These are phyloP conservation scores for Cochlearia excelsa DNA, from an alignment of 345 rosid species.

Conservation along the genomic window DNA sequence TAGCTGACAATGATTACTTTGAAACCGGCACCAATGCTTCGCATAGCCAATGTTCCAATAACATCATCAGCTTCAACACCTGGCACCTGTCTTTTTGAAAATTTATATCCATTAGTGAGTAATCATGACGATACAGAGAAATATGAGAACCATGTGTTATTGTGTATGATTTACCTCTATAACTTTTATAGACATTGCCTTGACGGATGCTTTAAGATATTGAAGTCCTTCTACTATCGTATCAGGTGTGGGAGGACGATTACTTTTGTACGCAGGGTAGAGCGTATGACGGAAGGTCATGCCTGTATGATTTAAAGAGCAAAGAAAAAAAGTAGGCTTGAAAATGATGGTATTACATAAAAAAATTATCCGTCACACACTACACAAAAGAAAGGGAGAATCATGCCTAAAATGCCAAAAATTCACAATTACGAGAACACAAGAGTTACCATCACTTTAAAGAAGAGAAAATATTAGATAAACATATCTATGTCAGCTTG, in stretches of 20 bases:
- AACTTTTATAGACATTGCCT: slow-evolving; percentile 89
- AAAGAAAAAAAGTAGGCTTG: slow-evolving; percentile 8
- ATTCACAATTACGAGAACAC: slow-evolving; percentile 10
- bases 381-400: slow-evolving; percentile 14
- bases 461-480: neutral
- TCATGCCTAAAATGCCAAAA: slow-evolving; percentile 6
- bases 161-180: slow-evolving; percentile 64
- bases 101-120: slow-evolving; percentile 34
- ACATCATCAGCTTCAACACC: slow-evolving; percentile 99
- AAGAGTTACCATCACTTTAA: slow-evolving; percentile 1
- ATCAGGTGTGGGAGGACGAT: slow-evolving; percentile 95
- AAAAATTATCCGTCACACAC: slow-evolving; percentile 10
- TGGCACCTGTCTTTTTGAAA: slow-evolving; percentile 58
- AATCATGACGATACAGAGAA: slow-evolving; percentile 17
- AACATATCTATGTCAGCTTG: slow-evolving; percentile 19
- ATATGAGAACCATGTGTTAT: slow-evolving; percentile 2
- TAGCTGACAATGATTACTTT: slow-evolving; percentile 47
- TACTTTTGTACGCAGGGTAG: slow-evolving; percentile 82
- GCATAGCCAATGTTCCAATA: slow-evolving; percentile 84
- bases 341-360: slow-evolving; percentile 1
- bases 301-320: slow-evolving; percentile 41
- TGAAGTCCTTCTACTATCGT: slow-evolving; percentile 93
- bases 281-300: slow-evolving; percentile 82
- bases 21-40: slow-evolving; percentile 77
- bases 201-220: slow-evolving; percentile 90